These are phyloP conservation scores for Aspergillus homomorphus DNA, from an alignment of 495 filamentous ascomycete genomes.

Conservation along the genomic window DNA sequence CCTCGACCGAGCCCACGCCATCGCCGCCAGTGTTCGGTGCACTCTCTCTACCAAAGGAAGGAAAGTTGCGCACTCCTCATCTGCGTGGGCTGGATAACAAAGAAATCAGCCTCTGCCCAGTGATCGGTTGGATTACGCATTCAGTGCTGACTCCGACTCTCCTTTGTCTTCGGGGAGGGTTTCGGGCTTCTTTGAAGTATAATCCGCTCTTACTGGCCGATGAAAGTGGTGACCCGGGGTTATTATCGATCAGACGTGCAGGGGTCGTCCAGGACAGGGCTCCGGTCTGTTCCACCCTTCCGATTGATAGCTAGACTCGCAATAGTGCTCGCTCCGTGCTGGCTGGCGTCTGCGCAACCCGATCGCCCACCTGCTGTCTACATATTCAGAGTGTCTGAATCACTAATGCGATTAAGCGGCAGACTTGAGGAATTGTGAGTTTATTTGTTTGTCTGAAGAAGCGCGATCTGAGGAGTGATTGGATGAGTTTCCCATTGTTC, in stretches of 20 bases:
- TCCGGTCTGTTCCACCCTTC: constrained; percentile 4
- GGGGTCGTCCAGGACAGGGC: constrained; percentile 2
- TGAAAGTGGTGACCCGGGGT: neutral
- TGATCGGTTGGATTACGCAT: neutral
- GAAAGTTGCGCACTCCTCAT: neutral
- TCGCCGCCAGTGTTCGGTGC: neutral
- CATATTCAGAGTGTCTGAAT: constrained; percentile 1
- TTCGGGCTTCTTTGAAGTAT: neutral
- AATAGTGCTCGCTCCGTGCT: too few relatives aligned
- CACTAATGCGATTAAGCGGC: constrained; percentile 2
- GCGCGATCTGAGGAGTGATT: neutral
- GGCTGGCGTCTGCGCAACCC: constrained; percentile 20
- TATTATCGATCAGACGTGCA: constrained; percentile 13
- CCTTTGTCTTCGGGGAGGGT: neutral
- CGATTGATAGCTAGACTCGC: constrained; percentile 2
- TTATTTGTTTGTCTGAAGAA: neutral
- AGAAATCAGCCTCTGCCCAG: neutral
- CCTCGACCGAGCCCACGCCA: neutral
- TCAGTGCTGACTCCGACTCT: neutral
- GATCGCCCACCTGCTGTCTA: constrained; percentile 13
- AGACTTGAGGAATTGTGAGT: neutral
- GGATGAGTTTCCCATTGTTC: neutral
- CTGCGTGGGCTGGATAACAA: neutral
- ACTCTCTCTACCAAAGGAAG: neutral
- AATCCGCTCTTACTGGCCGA: neutral